Base-by-base conservation (phyloP, 2,329 filamentous ascomycete genomes). In the Fusarium sp. region DNA sequence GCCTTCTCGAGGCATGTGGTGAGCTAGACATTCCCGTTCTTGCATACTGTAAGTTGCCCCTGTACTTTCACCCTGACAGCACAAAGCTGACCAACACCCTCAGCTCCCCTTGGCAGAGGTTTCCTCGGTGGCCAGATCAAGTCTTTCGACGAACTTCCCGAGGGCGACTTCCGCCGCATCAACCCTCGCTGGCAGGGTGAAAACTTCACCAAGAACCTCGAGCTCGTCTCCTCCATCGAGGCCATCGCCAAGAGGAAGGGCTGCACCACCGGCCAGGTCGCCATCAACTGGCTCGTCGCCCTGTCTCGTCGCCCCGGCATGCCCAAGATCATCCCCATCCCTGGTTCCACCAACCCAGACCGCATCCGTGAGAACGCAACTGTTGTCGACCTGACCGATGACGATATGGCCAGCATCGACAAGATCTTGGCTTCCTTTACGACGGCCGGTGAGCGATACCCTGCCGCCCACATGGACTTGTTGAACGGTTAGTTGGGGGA, bases 21-120 rank as follows among this genome's bases (percentile, higher is more conserved):
- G 87, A 95, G 79, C 82, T 92, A 40, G 84, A 85, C 53, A 93
- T 95, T 67, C 89, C 92, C 0, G 82, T 94, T 49, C 81, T 94
- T 22, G 91, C 91, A 1, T 94, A 94, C 82, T 92, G 78, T 74
- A 62, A 77, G 71, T 69, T 8, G 20, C 29, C 56, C 33, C 20
- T 38, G 10, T 56, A 14, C 8, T 4, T n/a, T 5, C 17, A 58
- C 51, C 35, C 2, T 22, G 29, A 20, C 77, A 70, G 63, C 61
- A 35, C 56, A 70, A 16, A 58, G 53, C 67, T 75, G 46, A 73
- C 38, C 10, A 35, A 16, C 24, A n/a, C 17, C 44, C 66, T 60
- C 69, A 78, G 61, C 89, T 87, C 29, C 84, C 88, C 5, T 88
- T 85, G 40, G 81, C 86, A 56, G 85, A 68, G 78, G 78, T 16